Evolutionary conservation across 352 stramenopile species (phyloP).

Genomic region (Globisporangium barbulae): DNA sequence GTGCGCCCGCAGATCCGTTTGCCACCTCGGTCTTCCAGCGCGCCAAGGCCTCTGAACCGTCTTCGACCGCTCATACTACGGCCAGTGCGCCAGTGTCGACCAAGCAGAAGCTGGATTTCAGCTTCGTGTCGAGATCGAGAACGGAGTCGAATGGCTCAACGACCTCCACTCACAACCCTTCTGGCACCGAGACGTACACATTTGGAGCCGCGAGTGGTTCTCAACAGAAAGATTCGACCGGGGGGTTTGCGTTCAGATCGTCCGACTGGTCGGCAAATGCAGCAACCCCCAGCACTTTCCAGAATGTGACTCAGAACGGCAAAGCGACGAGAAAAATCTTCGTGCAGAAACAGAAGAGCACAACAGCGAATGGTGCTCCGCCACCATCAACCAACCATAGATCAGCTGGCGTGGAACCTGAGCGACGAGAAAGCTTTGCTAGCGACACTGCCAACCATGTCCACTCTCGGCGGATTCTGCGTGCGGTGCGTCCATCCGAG

Average conservation of each 20-base stretch:
- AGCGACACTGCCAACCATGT: background rate
- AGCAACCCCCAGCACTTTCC: background rate
- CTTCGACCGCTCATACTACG: background rate
- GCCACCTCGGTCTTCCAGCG: conserved; percentile 38
- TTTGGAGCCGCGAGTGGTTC: conserved; percentile 6
- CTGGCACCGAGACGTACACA: conserved; percentile 7
- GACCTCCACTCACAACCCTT: background rate
- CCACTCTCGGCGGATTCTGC: conserved; percentile 12
- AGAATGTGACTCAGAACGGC: background rate
- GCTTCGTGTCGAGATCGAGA: conserved; percentile 12
- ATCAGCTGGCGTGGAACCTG: conserved; percentile 3
- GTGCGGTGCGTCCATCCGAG: conserved; percentile 10
- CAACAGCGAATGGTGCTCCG: background rate
- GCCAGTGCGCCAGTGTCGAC: background rate
- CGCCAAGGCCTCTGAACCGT: conserved; percentile 6
- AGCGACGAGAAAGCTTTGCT: background rate
- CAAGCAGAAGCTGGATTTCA: conserved; percentile 13
- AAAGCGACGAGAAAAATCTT: background rate
- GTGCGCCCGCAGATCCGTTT: conserved; percentile 41
- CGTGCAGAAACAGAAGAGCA: background rate
- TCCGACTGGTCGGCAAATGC: background rate
- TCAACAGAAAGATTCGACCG: conserved; percentile 8
- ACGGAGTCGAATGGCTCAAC: conserved; percentile 4
- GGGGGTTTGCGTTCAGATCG: background rate
- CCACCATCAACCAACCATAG: background rate